Evolutionary conservation across 352 stramenopile species (phyloP), one percentile per base, ranked within the genome.

Genomic region (Blastocystis sp.): DNA sequence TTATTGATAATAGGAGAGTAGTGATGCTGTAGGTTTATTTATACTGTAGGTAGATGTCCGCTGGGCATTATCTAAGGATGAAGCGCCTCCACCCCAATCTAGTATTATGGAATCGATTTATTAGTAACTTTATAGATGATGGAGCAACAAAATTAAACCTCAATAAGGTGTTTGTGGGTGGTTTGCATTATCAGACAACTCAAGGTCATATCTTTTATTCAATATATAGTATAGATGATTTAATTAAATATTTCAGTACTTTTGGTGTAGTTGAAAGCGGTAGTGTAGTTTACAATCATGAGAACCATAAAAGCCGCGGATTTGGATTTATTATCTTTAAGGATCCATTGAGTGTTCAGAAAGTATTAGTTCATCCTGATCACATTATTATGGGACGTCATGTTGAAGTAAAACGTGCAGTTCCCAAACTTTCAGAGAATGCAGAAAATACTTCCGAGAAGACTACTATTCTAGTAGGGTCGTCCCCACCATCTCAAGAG

Each of bases 321-420:
- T 87, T 87, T 73, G 75, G 75, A 22, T 87, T 87, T 24, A 53
- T 87, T n/a, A 70, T 87, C n/a, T 87, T 75, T 33, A 87, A 87
- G 24, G n/a, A 87, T 48, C 22, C 11, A 24, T n/a, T 11, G n/a
- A 24, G 30, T 70, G 75, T 87, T 30, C 22, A 78, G 17, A 78
- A 58, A 78, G 66, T n/a, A 78, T 7, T 78, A 7, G 5, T 7
- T n/a, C 33, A 54, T 24, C 37, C n/a, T 1, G 7, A 53, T 56
- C 66, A 78, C 44, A 11, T 17, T 17, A 78, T 78, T 27, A 57
- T 78, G 66, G 66, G 66, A 59, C 66, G 66, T 22, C 37, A 57
- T 56, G 37, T 78, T 6, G 66, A 78, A 57, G 66, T 78, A 7
- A 78, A 78, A 19, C 66, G 27, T 78, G 66, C 66, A 48, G n/a